A percentile compares a stretch with the other conserved stretches of the same genome.
phyloP scores from a whole-genome alignment of 73 alveolate species.

The Loxodes magnus region DNA sequence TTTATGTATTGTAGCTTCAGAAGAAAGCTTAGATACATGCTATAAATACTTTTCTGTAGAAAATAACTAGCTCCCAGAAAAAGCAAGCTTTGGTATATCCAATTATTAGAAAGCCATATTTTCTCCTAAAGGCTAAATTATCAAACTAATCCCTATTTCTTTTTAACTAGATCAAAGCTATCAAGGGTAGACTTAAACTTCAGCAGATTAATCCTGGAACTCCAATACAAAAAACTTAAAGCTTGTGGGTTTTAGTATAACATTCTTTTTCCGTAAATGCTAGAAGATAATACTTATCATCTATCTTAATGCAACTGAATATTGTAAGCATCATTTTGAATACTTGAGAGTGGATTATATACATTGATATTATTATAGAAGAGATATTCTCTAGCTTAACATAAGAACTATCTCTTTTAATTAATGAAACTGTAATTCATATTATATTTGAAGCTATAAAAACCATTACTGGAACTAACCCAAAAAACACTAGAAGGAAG shows the following conservation, averaged over 20 bases:
- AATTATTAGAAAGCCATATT: conserved; percentile 42
- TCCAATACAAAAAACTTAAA: conserved; percentile 14
- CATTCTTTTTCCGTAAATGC: conserved; percentile 29
- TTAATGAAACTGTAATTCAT: conserved; percentile 16
- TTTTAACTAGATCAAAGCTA: not conserved
- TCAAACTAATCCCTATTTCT: not conserved
- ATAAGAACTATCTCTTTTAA: conserved; percentile 10
- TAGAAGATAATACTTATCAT: conserved; percentile 21
- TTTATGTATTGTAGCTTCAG: not conserved
- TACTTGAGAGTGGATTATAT: conserved; percentile 36
- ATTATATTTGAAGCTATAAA: conserved; percentile 10
- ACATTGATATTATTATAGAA: conserved; percentile 26
- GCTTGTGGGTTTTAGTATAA: conserved; percentile 11
- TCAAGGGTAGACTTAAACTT: not conserved
- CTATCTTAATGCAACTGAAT: conserved; percentile 40
- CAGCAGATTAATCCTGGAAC: conserved; percentile 30
- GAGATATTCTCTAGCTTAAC: conserved; percentile 22
- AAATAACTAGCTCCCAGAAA: conserved; percentile 46
- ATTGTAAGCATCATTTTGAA: conserved; percentile 36
- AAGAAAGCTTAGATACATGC: conserved; percentile 24
- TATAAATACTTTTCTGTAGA: conserved; percentile 35
- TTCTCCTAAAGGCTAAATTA: conserved; percentile 28
- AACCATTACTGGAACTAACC: conserved; percentile 19
- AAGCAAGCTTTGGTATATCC: conserved; percentile 34
- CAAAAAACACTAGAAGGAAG: conserved; percentile 20